These are phyloP conservation scores for Ormosia emarginata DNA, from an alignment of 306 rosid genomes.

Conservation along the genomic window DNA sequence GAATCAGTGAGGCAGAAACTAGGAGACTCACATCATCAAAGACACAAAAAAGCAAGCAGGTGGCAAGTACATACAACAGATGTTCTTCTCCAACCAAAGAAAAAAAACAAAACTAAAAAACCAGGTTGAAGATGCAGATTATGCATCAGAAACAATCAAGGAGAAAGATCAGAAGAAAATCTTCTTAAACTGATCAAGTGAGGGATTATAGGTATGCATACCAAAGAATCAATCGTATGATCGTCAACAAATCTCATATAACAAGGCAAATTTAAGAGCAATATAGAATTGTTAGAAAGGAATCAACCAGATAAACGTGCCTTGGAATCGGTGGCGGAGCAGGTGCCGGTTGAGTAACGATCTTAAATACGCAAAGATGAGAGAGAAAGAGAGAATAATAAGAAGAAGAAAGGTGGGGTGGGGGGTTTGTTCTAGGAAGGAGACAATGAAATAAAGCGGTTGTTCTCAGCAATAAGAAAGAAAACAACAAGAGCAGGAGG, in stretches of 20 bases:
- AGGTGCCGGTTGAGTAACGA: constrained; percentile 33
- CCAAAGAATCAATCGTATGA: not conserved
- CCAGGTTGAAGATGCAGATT: constrained; percentile 16
- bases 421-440: constrained; percentile 21
- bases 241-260: constrained; percentile 5
- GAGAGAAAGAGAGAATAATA: not conserved
- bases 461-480: constrained; percentile 24
- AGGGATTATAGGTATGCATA: constrained; percentile 16
- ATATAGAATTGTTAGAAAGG: not conserved
- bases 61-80: not conserved
- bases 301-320: constrained; percentile 28
- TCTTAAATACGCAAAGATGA: constrained; percentile 18
- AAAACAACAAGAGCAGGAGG: constrained; percentile 38
- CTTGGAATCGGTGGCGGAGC: constrained; percentile 25
- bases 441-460: constrained; percentile 51
- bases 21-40: not conserved
- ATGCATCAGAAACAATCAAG: constrained; percentile 27
- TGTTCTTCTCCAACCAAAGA: not conserved
- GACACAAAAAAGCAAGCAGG: not conserved
- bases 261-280: not conserved
- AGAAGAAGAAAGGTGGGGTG: not conserved
- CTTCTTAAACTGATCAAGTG: constrained; percentile 9
- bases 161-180: constrained; percentile 18
- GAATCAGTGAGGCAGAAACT: not conserved
- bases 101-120: not conserved